Evolutionary conservation across 371 early-diverging fungal genomes (phyloP).

Genomic region (Mucor circinelloides): DNA sequence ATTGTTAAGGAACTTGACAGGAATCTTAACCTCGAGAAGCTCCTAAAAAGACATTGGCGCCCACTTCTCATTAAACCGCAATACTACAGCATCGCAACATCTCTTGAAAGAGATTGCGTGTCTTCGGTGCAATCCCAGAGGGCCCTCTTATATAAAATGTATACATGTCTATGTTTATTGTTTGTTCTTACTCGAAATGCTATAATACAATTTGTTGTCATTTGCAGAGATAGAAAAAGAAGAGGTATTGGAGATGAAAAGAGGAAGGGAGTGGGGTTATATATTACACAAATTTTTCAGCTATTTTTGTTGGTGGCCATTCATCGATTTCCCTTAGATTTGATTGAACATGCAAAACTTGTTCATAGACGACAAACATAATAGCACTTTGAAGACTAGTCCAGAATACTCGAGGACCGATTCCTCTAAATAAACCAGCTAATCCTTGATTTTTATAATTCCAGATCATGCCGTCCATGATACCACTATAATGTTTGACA

Average conservation of each 20-base stretch:
- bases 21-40: no score
- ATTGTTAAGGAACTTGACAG: no score
- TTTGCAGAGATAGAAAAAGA: not conserved
- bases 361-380: constrained; percentile 75
- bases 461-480: constrained; percentile 65
- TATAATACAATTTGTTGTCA: constrained; percentile 1
- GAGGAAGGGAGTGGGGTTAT: not conserved
- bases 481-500: constrained; percentile 62
- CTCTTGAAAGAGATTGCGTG: no score
- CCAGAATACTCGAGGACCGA: constrained; percentile 71
- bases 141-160: not conserved
- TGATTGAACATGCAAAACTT: constrained; percentile 54
- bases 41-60: no score
- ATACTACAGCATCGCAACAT: no score
- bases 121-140: no score
- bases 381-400: constrained; percentile 67
- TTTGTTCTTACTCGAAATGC: not conserved
- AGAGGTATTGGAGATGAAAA: not conserved
- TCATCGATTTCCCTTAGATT: constrained; percentile 34
- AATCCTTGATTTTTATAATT: constrained; percentile 66
- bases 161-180: not conserved
- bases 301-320: constrained; percentile 42
- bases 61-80: no score
- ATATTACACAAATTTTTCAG: not conserved
- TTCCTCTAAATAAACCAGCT: constrained; percentile 64